Base-by-base conservation (phyloP, 2,329 filamentous ascomycete genomes). In the Colletotrichum zoysiae region DNA sequence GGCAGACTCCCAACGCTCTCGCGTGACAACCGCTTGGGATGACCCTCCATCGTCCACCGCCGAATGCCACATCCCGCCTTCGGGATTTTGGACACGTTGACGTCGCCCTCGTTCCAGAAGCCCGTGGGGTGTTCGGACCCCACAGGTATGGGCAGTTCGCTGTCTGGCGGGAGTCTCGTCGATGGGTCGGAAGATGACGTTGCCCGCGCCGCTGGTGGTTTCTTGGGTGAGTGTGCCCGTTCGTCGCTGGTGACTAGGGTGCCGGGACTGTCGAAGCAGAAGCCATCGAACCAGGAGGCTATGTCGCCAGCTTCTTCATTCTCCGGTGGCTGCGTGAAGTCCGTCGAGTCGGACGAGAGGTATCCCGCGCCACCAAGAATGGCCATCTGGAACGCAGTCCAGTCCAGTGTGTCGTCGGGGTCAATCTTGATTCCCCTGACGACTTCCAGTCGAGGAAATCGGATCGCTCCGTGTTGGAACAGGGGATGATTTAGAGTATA, bases 301-400 rank as follows among this genome's bases (percentile, higher is more conserved):
- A 90, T 76, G 9, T 88, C 86, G 48, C 85, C 84, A 5, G 80
- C 77, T 67, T 88, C 86, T 66, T 87, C 86, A 6, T 82, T 82
- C 53, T 86, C 82, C 12, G 75, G 76, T 14, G 76, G 79, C 7
- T 78, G 80, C 16, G 82, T 79, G 57, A 80, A 82, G 75, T 84
- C 83, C 59, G 82, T 80, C 23, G 81, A 79, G 62, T 86, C 86
- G 23, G 80, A 80, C 63, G 84, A 81, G 56, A 87, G 82, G 74
- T 88, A 87, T 40, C 86, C 87, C 2, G 86, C 86, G 6, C 87
- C 87, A 53, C 89, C 88, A 0, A 88, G 80, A 61, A 91, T 90
- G 20, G 89, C 89, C 85, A 90, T 90, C 78, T 91, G 89, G 77
- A 90, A 91, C 4, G 89, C 88, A 7, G 86, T 89, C 89, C 89